Evolutionary conservation across 164 flowering plant genomes (phyloP), one percentile per base, ranked within the genome.

Genomic region (Saururus chinensis): DNA sequence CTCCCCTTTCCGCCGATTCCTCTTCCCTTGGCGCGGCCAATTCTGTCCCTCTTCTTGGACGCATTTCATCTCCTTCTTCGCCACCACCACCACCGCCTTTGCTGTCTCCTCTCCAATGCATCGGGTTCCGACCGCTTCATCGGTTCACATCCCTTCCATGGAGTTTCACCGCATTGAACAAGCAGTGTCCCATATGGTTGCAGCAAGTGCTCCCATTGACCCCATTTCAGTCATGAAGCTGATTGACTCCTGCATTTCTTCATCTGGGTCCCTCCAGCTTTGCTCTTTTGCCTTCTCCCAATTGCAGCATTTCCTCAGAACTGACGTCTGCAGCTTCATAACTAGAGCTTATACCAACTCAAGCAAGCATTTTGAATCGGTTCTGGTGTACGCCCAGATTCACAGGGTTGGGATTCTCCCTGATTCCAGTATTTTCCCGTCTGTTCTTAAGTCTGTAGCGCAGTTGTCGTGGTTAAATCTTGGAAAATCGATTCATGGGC

Each of bases 401-500:
- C 71, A 67, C 40, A 70, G 62, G 48, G 26, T 40, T 42, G 77
- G 75, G 20, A 25, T 72, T 57, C 62, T 53, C 60, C 69, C 73
- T 52, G 69, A 68, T 63, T 60, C 30, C 45, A 63, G 52, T 24
- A 70, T 73, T 19, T 70, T 68, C 49, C 71, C 81, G 6, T 59
- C 70, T 41, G 63, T 73, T 19, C 58, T 78, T 5, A 77, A 77
- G 56, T 75, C 77, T 0, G 60, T 45, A 0, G 70, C 68, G 24
- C 72, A 58, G 16, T 61, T 73, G 19, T 68, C 69, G 23, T 66
- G 40, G 48, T 52, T 35, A 10, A 62, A 53, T 14, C 40, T 76
- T 11, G 78, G 82, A 17, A 63, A 59, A 40, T 63, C 72, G 51
- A 51, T 74, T 59, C 82, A 79, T 68, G 66, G 74, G 41, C 60